Evolutionary conservation across 345 rosid genomes (phyloP).

Genomic region (Hypericum perforatum): DNA sequence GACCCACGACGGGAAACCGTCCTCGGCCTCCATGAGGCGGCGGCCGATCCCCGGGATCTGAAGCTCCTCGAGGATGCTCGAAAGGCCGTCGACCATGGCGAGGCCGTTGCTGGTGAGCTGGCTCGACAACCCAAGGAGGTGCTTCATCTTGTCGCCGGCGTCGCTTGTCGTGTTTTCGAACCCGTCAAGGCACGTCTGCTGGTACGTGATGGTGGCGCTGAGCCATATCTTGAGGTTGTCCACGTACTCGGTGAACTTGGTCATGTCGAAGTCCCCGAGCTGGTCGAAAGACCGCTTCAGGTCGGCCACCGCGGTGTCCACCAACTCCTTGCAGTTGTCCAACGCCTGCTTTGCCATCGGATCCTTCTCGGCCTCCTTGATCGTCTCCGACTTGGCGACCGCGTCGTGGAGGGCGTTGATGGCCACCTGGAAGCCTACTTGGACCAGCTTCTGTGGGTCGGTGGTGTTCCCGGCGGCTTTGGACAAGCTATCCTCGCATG

Average conservation of each 20-base stretch:
- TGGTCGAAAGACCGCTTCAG: constrained; percentile 33
- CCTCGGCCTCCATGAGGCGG: constrained; percentile 11
- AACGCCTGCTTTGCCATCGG: constrained; percentile 44
- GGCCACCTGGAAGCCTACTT: constrained; percentile 36
- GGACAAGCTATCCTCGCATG: constrained; percentile 39
- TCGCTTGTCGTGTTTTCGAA: constrained; percentile 43
- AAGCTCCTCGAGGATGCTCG: constrained; percentile 21
- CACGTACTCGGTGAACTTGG: constrained; percentile 20
- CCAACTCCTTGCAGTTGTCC: constrained; percentile 38
- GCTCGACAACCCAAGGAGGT: constrained; percentile 26
- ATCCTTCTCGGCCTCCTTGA: constrained; percentile 34
- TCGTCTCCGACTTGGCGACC: constrained; percentile 27
- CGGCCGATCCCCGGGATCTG: constrained; percentile 10
- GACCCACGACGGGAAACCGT: constrained; percentile 44
- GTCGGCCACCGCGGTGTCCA: constrained; percentile 48
- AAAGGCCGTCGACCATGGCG: constrained; percentile 46
- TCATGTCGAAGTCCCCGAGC: constrained; percentile 28
- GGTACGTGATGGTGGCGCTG: constrained; percentile 64
- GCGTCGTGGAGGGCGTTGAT: constrained; percentile 27
- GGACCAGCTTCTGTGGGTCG: constrained; percentile 53
- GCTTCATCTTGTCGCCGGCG: constrained; percentile 36
- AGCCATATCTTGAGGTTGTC: constrained; percentile 61
- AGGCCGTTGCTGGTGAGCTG: constrained; percentile 62
- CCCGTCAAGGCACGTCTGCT: constrained; percentile 61
- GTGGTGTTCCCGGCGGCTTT: constrained; percentile 31